phyloP scores from a whole-genome alignment of 805 yeast genomes.

The Kuraishia floccosa region DNA sequence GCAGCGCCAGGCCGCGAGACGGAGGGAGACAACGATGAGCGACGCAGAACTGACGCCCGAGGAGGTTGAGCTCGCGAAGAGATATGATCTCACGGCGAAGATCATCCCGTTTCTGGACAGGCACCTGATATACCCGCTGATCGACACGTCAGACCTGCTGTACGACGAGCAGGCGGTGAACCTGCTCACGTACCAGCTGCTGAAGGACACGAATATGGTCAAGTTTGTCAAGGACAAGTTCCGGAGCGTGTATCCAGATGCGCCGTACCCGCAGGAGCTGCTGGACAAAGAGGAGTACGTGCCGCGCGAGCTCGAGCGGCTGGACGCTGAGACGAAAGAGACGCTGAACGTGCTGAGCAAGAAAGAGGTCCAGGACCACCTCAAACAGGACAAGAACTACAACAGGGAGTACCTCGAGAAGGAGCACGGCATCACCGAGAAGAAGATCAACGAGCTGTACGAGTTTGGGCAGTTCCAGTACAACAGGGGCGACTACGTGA shows the following conservation, averaged over 20 bases:
- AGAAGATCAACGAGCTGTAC: slow-evolving; percentile 36
- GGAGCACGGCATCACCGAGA: slow-evolving; percentile 33
- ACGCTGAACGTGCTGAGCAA: slow-evolving; percentile 33
- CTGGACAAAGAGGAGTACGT: slow-evolving; percentile 26
- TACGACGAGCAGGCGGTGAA: slow-evolving; percentile 33
- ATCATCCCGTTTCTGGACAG: slow-evolving; percentile 51
- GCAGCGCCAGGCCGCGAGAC: background rate
- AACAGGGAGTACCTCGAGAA: slow-evolving; percentile 35
- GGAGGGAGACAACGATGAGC: background rate
- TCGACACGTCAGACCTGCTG: slow-evolving; percentile 32
- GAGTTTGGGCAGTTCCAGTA: slow-evolving; percentile 53
- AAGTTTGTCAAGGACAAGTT: slow-evolving; percentile 33
- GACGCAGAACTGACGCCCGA: slow-evolving; percentile 11
- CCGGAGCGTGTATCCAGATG: slow-evolving; percentile 25
- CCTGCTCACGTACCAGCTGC: slow-evolving; percentile 36
- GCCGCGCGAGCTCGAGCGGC: slow-evolving; percentile 21
- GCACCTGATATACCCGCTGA: slow-evolving; percentile 42
- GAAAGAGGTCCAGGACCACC: slow-evolving; percentile 37
- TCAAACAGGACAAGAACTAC: slow-evolving; percentile 44
- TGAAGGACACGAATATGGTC: slow-evolving; percentile 48
- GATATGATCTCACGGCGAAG: slow-evolving; percentile 43
- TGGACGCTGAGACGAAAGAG: slow-evolving; percentile 30
- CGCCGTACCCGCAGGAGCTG: slow-evolving; percentile 28
- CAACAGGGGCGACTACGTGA: slow-evolving; percentile 49
- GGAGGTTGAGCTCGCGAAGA: slow-evolving; percentile 29